phyloP scores from a whole-genome alignment of 1,284 basidiomycete genomes.

The Sporisorium exsertum region DNA sequence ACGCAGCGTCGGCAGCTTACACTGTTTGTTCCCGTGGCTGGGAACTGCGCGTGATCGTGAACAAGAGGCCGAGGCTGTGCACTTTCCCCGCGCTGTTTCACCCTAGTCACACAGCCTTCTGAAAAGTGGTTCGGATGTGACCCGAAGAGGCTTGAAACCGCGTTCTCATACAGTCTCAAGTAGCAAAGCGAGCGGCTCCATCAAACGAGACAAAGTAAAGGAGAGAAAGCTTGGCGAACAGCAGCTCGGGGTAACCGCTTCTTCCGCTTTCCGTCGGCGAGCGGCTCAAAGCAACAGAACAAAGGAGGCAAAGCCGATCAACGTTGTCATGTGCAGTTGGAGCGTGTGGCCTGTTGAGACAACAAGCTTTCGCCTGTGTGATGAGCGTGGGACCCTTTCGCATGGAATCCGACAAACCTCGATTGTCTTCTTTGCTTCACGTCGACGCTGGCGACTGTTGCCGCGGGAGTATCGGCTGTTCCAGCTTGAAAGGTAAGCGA shows the following conservation, averaged over 20 bases:
- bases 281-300: not conserved
- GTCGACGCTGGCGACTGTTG: too few relatives aligned
- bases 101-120: not conserved
- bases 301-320: not conserved
- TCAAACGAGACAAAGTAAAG: not conserved
- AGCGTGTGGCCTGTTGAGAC: not conserved
- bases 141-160: not conserved
- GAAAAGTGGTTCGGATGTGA: too few relatives aligned
- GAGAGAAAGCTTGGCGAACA: not conserved
- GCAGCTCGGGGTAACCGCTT: not conserved
- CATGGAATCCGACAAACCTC: constrained; percentile 1
- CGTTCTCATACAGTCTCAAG: not conserved
- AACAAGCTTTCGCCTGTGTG: not conserved
- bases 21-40: not conserved
- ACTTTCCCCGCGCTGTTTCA: not conserved
- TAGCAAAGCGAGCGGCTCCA: too few relatives aligned
- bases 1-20: not conserved
- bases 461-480: not conserved
- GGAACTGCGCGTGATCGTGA: not conserved
- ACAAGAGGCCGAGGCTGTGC: not conserved
- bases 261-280: not conserved
- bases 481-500: not conserved
- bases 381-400: not conserved
- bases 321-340: not conserved
- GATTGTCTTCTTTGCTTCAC: not conserved